Evolutionary conservation across 1,139 yeast species (phyloP).

Genomic region (Suhomyces coccinellae): DNA sequence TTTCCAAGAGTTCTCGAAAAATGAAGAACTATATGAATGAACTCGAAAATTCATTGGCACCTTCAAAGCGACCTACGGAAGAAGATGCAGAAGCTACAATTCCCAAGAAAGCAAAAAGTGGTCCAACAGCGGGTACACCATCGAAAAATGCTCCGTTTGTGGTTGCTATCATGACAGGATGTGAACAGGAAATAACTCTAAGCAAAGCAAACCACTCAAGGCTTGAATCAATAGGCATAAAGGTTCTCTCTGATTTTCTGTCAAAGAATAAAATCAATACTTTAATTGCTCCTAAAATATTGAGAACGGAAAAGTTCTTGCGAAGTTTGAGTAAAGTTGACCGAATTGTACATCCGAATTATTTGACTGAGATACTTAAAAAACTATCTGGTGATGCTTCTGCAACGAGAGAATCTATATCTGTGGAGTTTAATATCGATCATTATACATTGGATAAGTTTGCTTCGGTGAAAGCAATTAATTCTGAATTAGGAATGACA

Average conservation of each 20-base stretch:
- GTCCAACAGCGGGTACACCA: conserved; percentile 1
- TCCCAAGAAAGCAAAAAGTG: conserved; percentile 5
- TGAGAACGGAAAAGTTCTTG: conserved; percentile 86
- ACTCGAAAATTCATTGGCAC: conserved; percentile 20
- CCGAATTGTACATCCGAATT: conserved; percentile 50
- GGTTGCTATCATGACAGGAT: conserved; percentile 62
- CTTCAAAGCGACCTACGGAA: conserved; percentile 8
- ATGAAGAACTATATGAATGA: conserved; percentile 42
- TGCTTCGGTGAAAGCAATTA: conserved; percentile 27
- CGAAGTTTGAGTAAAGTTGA: conserved; percentile 38
- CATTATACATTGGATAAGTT: conserved; percentile 42
- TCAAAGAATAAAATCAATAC: conserved; percentile 35
- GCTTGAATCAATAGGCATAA: conserved; percentile 37
- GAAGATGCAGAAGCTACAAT: conserved; percentile 2
- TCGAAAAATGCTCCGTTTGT: conserved; percentile 19
- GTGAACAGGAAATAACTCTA: conserved; percentile 48
- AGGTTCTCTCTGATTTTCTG: conserved; percentile 39
- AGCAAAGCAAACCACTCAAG: conserved; percentile 33
- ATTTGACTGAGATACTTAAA: conserved; percentile 41
- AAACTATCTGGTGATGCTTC: conserved; percentile 18
- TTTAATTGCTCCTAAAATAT: conserved; percentile 72
- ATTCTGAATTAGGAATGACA: conserved; percentile 34
- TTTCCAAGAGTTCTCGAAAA: conserved; percentile 39
- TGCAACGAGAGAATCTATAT: conserved; percentile 22
- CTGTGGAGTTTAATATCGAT: conserved; percentile 26